Base-by-base conservation (phyloP, 1,284 basidiomycete species). In the Coriolopsis trogii region DNA sequence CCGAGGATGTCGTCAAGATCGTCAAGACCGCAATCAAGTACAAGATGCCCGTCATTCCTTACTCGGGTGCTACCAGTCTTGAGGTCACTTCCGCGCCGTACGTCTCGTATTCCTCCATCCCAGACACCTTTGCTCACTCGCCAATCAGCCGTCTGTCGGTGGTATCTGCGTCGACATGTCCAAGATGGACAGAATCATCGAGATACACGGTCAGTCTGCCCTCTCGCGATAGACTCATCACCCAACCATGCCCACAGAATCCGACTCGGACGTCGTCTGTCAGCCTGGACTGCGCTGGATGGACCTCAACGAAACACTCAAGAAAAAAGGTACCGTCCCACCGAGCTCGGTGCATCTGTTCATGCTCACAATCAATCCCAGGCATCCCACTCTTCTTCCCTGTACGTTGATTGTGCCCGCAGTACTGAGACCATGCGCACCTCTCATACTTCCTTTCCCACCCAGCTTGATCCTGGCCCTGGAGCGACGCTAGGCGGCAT, bases 401-500 rank as follows among this genome's bases (percentile, higher is more conserved):
- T 0, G 85, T 95, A 57, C 40, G 85, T 56, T n/a, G 9, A 12
- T 63, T 33, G 31, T 20, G 13, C 12, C 6, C 13, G 3, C 20
- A 23, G 18, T 7, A 7, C n/a, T 16, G 24, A 13, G 1, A 16
- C 13, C 5, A 4, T n/a, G 10, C 9, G 13, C 20, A 33, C 1
- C 6, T 15, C n/a, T 7, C 6, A 8, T 13, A 24, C 54, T 4
- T 15, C 18, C 34, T n/a, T 10, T 20, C 13, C n/a, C 16, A 8
- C 3, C 12, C 51, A 91, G 87, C 76, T 90, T 45, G 91, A 94
- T 63, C 92, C 91, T 9, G 87, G 77, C 1, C 87, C 85, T 1
- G 79, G 80, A 20, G 93, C 94, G 1, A 93, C 91, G 0, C 87
- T 97, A 29, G 95, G 94, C 24, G 95, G 95, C 0, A 97, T 98